phyloP scores from a whole-genome alignment of 139 green algal species.

The Spirogloea muscicola region DNA sequence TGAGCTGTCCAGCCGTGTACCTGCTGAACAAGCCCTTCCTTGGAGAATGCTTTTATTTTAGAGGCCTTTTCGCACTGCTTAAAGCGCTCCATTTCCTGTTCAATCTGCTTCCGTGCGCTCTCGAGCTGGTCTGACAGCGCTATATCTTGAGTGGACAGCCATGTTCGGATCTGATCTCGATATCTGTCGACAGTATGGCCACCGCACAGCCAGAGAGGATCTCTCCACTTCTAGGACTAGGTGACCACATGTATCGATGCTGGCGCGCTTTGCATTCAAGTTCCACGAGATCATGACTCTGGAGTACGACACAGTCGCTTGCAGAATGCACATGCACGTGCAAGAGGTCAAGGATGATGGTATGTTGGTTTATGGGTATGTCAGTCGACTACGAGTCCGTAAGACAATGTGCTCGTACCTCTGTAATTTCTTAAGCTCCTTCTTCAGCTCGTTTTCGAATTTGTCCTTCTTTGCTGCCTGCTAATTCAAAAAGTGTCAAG shows the following conservation, averaged over 20 bases:
- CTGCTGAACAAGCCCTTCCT: slow-evolving; percentile 70
- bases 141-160: slow-evolving; percentile 79
- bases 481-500: not conserved
- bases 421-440: slow-evolving; percentile 99
- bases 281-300: no score
- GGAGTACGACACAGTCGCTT: no score
- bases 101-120: slow-evolving; percentile 82
- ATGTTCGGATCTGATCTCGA: slow-evolving; percentile 95
- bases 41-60: slow-evolving; percentile 94
- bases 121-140: slow-evolving; percentile 74
- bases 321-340: no score
- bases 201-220: no score
- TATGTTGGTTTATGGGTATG: no score
- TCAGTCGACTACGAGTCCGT: no score
- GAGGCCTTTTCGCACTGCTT: slow-evolving; percentile 88
- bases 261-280: no score
- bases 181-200: no score
- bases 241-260: no score
- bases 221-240: no score
- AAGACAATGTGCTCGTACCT: no score
- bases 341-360: no score
- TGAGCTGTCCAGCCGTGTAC: slow-evolving; percentile 1
- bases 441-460: slow-evolving; percentile 95
- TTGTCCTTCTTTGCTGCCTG: slow-evolving; percentile 78
- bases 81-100: slow-evolving; percentile 96